phyloP scores from a whole-genome alignment of 306 rosid genomes.

The Prunus davidiana region DNA sequence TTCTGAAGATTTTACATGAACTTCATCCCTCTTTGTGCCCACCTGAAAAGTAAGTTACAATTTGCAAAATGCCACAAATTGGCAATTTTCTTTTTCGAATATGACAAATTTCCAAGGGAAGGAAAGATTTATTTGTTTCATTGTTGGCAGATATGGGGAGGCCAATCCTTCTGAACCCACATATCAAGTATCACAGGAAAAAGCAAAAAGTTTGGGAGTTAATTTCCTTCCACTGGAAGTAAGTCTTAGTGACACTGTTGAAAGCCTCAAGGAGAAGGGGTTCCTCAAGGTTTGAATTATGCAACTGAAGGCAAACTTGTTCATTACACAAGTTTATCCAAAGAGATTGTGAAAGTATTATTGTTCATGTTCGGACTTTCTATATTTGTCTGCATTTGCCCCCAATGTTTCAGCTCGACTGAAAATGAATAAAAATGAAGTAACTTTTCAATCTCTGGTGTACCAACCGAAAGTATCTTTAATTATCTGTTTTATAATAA shows the following conservation, averaged over 20 bases:
- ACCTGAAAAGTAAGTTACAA: slow-evolving; percentile 4
- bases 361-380: background rate
- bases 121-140: background rate
- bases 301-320: background rate
- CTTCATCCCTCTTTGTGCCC: slow-evolving; percentile 13
- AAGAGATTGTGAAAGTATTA: background rate
- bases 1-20: background rate
- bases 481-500: background rate
- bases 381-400: background rate
- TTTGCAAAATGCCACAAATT: background rate
- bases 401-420: background rate
- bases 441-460: background rate
- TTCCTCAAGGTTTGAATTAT: background rate
- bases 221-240: too few species aligned
- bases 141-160: too few species aligned
- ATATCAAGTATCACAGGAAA: too few species aligned
- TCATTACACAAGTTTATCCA: background rate
- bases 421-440: background rate
- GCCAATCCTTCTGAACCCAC: too few species aligned
- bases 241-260: too few species aligned
- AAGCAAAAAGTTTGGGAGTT: too few species aligned
- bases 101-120: too few species aligned
- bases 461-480: background rate
- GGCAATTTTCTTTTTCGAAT: background rate
- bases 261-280: too few species aligned